Evolutionary conservation across 345 rosid genomes (phyloP).

Genomic region (Kandelia obovata): DNA sequence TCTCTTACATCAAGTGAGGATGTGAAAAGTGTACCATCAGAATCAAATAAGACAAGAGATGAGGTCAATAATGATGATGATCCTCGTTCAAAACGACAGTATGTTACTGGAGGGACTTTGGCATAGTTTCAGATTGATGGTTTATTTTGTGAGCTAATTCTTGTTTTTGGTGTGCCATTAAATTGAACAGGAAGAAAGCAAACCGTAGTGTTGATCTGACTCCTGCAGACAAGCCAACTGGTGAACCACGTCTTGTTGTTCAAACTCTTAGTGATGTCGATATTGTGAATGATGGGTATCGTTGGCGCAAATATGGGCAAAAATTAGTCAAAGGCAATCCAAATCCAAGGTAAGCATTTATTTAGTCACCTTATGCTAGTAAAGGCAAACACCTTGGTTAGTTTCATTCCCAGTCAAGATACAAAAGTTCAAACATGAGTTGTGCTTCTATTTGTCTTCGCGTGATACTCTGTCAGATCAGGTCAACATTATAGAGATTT

Average conservation of each 20-base stretch:
- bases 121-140: constrained; percentile 3
- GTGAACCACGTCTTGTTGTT: constrained; percentile 54
- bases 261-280: constrained; percentile 38
- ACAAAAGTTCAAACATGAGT: no score
- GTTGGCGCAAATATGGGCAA: constrained; percentile 99
- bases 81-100: constrained; percentile 67
- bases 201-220: constrained; percentile 33
- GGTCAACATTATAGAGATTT: no score
- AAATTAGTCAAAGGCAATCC: constrained; percentile 94
- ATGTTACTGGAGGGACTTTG: constrained; percentile 16
- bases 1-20: constrained; percentile 34
- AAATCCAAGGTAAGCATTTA: constrained; percentile 65
- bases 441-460: no score
- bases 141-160: constrained; percentile 13
- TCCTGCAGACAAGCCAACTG: constrained; percentile 42
- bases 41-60: constrained; percentile 42
- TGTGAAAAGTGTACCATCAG: constrained; percentile 39
- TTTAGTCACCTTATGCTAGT: constrained; percentile 5
- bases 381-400: neutral
- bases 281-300: constrained; percentile 86
- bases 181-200: constrained; percentile 63
- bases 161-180: constrained; percentile 12
- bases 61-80: constrained; percentile 41
- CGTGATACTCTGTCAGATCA: no score
- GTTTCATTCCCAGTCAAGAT: no score